A percentile compares a stretch with the other conserved stretches of the same genome.
Evolutionary conservation across 2,329 filamentous ascomycete genomes (phyloP).

Genomic region (Scytalidium lignicola): DNA sequence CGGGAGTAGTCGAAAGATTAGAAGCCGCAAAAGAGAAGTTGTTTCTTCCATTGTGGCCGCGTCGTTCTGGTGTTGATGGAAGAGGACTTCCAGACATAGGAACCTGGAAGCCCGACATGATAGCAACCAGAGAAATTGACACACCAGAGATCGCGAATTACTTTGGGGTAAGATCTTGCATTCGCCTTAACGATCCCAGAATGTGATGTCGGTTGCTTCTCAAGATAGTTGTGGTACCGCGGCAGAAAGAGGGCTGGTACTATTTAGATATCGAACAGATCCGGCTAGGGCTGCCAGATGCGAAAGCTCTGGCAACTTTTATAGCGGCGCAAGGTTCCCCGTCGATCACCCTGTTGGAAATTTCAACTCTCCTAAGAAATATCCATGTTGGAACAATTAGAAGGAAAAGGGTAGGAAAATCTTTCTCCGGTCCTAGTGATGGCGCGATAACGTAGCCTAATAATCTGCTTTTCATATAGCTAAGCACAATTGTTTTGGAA

Average conservation of each 20-base stretch:
- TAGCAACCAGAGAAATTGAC: background rate
- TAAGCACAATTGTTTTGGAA: too few relatives aligned
- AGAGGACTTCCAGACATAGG: constrained; percentile 25
- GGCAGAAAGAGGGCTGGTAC: background rate
- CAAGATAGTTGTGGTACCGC: background rate
- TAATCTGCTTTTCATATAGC: too few relatives aligned
- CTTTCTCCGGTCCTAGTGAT: too few relatives aligned
- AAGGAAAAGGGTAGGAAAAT: too few relatives aligned
- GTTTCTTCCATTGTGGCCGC: constrained; percentile 20
- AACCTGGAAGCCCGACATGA: constrained; percentile 21
- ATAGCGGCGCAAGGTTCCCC: background rate
- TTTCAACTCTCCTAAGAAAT: background rate
- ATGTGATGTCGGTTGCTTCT: background rate
- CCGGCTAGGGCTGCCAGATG: background rate
- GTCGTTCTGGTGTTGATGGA: constrained; percentile 30
- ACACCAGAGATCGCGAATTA: background rate
- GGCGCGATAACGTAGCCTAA: too few relatives aligned
- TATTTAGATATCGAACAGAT: background rate
- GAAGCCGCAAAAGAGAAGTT: constrained; percentile 21
- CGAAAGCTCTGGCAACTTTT: background rate
- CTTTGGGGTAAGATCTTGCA: background rate
- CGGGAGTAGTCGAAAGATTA: constrained; percentile 51
- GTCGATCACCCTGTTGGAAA: background rate
- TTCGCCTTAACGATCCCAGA: background rate
- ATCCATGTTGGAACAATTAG: too few relatives aligned